These are phyloP conservation scores for Backusella westeae DNA, from an alignment of 192 early-diverging fungal species.

Conservation along the genomic window DNA sequence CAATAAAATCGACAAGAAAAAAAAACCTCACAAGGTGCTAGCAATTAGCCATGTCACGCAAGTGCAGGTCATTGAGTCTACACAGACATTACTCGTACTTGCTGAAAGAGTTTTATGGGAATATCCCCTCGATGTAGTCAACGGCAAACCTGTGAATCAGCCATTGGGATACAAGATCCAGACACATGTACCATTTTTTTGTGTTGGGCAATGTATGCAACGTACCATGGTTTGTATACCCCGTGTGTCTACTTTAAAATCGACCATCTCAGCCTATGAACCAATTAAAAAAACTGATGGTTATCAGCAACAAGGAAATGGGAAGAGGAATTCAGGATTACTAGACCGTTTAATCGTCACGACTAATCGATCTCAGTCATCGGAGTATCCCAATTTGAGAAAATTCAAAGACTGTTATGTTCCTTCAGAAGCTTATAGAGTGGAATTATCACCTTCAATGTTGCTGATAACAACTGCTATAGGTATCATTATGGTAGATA, in stretches of 20 bases:
- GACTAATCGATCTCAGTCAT: slow-evolving; percentile 40
- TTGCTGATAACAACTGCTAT: slow-evolving; percentile 86
- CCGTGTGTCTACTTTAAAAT: slow-evolving; percentile 68
- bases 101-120: slow-evolving; percentile 66
- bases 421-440: slow-evolving; percentile 79
- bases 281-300: slow-evolving; percentile 30
- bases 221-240: slow-evolving; percentile 61
- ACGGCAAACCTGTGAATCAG: slow-evolving; percentile 18
- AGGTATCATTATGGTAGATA: slow-evolving; percentile 92
- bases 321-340: slow-evolving; percentile 78
- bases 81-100: slow-evolving; percentile 76
- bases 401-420: slow-evolving; percentile 89
- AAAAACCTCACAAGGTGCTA: slow-evolving; percentile 46
- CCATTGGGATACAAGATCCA: slow-evolving; percentile 16
- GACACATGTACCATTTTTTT: slow-evolving; percentile 66
- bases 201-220: slow-evolving; percentile 59
- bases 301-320: slow-evolving; percentile 5
- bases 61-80: slow-evolving; percentile 78
- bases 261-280: slow-evolving; percentile 75
- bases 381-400: slow-evolving; percentile 40
- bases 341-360: slow-evolving; percentile 30
- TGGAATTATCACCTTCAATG: slow-evolving; percentile 81
- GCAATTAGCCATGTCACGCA: slow-evolving; percentile 77
- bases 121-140: slow-evolving; percentile 52
- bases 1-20: slow-evolving; percentile 37